Percentiles rank a stretch among this genome's conserved stretches.
phyloP scores from a whole-genome alignment of 73 alveolate genomes.

The Tetrahymena malaccensis region DNA sequence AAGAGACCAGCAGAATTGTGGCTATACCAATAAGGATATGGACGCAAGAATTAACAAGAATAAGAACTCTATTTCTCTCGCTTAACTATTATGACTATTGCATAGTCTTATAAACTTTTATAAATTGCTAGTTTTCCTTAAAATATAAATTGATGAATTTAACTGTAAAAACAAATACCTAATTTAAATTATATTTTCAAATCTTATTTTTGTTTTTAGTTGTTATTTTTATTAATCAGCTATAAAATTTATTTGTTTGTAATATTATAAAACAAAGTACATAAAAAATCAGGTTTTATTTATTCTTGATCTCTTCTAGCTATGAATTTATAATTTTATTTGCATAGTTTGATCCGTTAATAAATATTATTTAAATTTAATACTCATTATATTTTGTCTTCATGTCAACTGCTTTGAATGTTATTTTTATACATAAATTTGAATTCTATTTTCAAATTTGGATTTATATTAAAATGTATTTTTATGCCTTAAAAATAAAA shows the following conservation, averaged over 20 bases:
- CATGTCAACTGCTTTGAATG: background rate
- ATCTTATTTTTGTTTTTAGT: background rate
- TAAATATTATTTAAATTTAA: too few relatives aligned
- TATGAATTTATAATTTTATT: too few relatives aligned
- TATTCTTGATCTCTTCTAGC: background rate
- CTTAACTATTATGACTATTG: background rate
- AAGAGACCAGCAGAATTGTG: background rate
- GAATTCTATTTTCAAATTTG: too few relatives aligned
- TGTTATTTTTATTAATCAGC: background rate
- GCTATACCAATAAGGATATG: background rate
- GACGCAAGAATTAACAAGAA: background rate
- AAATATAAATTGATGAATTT: too few relatives aligned
- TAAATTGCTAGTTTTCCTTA: background rate
- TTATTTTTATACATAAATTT: too few relatives aligned
- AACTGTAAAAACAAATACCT: background rate
- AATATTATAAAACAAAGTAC: too few relatives aligned
- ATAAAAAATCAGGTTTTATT: too few relatives aligned
- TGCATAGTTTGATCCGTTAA: background rate
- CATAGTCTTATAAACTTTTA: background rate
- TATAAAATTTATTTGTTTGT: background rate
- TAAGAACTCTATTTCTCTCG: background rate
- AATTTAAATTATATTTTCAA: too few relatives aligned
- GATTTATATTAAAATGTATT: too few relatives aligned
- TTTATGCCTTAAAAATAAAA: too few relatives aligned
- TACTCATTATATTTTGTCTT: background rate